Conservation (phyloP, 2,329 filamentous ascomycete species). For the Cylindrodendrum hubeiense region DNA sequence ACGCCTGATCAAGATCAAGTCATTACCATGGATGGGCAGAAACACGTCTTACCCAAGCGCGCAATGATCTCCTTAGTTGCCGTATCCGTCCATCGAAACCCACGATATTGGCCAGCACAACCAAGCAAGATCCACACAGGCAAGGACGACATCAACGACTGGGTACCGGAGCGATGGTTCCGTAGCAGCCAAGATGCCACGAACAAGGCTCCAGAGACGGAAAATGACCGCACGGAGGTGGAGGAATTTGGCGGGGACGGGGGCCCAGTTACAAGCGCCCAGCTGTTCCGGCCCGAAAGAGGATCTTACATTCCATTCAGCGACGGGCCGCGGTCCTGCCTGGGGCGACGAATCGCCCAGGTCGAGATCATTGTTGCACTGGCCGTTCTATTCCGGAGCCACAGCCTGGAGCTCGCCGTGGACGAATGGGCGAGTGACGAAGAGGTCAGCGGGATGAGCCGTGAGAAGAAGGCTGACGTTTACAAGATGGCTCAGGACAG, state of each 20-base stretch:
- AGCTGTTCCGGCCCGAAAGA: conserved; percentile 70
- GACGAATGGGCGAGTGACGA: conserved; percentile 68
- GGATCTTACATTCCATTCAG: conserved; percentile 71
- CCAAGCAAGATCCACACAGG: conserved; percentile 58
- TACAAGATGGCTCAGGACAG: conserved; percentile 72
- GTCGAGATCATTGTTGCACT: conserved; percentile 69
- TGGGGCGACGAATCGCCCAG: conserved; percentile 70
- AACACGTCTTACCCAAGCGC: conserved; percentile 68
- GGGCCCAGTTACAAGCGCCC: conserved; percentile 71
- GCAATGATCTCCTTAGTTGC: conserved; percentile 68
- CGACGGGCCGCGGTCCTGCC: conserved; percentile 68
- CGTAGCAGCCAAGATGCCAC: conserved; percentile 47
- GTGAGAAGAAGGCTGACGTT: conserved; percentile 59
- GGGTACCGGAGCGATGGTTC: conserved; percentile 81
- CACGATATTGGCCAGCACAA: conserved; percentile 76
- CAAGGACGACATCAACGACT: conserved; percentile 73
- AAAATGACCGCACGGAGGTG: conserved; percentile 42
- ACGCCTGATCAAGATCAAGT: conserved; percentile 63
- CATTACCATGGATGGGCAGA: conserved; percentile 69
- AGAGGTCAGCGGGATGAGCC: conserved; percentile 65
- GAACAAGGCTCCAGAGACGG: conserved; percentile 26
- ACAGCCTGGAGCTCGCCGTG: conserved; percentile 79
- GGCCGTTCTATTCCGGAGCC: conserved; percentile 67
- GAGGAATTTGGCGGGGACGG: conserved; percentile 71
- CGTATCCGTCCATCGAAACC: conserved; percentile 73